Evolutionary conservation across 2,329 filamentous ascomycete genomes (phyloP).

Genomic region (Bimuria novae-zelandiae): DNA sequence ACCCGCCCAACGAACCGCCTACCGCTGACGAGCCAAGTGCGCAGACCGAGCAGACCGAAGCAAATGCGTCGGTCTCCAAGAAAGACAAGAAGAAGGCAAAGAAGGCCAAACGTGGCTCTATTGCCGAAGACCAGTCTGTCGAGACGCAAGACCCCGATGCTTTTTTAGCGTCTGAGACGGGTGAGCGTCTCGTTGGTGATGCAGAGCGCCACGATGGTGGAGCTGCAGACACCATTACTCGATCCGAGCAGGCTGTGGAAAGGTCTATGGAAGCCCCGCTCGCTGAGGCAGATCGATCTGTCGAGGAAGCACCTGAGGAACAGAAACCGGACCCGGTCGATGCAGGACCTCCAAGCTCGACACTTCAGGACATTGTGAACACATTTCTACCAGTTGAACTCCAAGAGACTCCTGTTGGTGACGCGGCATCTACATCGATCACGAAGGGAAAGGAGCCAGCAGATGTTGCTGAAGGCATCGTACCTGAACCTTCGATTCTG

Average conservation of each 20-base stretch:
- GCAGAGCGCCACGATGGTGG: slow-evolving; percentile 5
- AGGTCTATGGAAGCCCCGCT: not conserved
- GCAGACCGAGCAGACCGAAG: slow-evolving; percentile 10
- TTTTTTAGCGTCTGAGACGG: slow-evolving; percentile 41
- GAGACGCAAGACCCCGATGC: slow-evolving; percentile 16
- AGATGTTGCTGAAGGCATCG: slow-evolving; percentile 15
- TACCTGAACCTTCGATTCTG: slow-evolving; percentile 8
- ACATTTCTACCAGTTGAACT: slow-evolving; percentile 5
- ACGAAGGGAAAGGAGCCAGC: slow-evolving; percentile 22
- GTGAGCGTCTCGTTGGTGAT: slow-evolving; percentile 20
- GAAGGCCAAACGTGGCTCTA: slow-evolving; percentile 22
- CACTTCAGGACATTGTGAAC: not conserved
- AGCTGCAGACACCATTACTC: slow-evolving; percentile 7
- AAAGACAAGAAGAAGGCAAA: slow-evolving; percentile 33
- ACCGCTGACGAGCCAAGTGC: not conserved
- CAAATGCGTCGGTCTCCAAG: slow-evolving; percentile 19
- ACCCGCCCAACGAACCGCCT: not conserved
- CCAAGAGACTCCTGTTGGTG: slow-evolving; percentile 11
- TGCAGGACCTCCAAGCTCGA: not conserved
- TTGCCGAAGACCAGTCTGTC: slow-evolving; percentile 5
- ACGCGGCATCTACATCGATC: slow-evolving; percentile 1
- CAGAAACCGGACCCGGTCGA: not conserved
- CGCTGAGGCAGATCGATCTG: slow-evolving; percentile 1
- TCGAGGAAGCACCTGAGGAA: not conserved
- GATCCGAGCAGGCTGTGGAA: slow-evolving; percentile 6